Base-by-base conservation (phyloP, 495 filamentous ascomycete species). In the Lasiosphaeriaceae sp. region DNA sequence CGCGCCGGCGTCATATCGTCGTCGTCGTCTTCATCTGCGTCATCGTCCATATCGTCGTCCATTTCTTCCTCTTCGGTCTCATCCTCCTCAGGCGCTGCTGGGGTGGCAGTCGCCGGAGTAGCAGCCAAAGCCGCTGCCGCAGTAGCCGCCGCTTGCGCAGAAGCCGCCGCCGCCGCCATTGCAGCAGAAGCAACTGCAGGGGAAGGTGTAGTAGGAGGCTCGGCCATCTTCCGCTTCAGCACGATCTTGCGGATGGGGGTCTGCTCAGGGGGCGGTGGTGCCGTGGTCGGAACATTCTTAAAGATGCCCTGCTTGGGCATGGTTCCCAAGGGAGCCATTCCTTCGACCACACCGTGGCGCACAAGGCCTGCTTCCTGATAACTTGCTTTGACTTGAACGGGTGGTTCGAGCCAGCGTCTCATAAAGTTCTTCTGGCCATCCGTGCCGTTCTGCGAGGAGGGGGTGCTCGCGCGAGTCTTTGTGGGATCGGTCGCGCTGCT, bases 331-430 rank as follows among this genome's bases (percentile, higher is more conserved):
- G 88, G 81, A 41, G 79, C 80, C 87, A 91, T 90, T 60, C 82
- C 80, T 67, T 84, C 84, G 11, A 88, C 70, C 5, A 89, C 85
- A 49, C 84, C 84, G 60, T 83, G 77, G 26, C 83, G 73, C 58
- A 83, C 72, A 61, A 83, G 74, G 57, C 79, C 85, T 17, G 76
- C 79, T 54, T 93, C 90, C 68, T 81, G 77, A 67, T 84, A 93
- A 59, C 86, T 90, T 2, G 90, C 81, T 58, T 87, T 85, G 24
- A 77, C 72, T 59, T 84, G 80, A 37, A 86, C 61, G 7, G 83
- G 77, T 3, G 90, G 90, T 71, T 95, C 90, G 45, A 80, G 69
- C 90, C 90, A 93, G 45, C 76, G 73, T 50, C 82, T 74, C 68
- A 81, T 73, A 29, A 77, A 71, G 12, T 66, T 55, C 58, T 61